Conservation (phyloP, 106 monocot genomes). For the Apostasia ramifera region DNA sequence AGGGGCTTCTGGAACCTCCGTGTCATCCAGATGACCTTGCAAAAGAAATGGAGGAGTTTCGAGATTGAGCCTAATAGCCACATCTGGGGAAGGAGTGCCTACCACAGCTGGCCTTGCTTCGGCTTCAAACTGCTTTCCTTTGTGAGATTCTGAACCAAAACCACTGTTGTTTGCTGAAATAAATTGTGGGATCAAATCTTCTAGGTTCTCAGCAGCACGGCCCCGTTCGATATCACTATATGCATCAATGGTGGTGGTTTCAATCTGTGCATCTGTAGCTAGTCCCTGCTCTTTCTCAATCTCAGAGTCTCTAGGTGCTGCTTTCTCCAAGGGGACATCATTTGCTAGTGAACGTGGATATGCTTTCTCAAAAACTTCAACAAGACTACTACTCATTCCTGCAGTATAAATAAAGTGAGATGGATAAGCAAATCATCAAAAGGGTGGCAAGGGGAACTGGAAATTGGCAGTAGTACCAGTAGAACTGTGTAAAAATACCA, state of each 20-base stretch:
- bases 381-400: conserved; percentile 43
- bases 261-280: neutral
- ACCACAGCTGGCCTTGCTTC: conserved; percentile 8
- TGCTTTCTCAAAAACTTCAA: conserved; percentile 24
- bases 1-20: conserved; percentile 12
- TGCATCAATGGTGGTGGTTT: neutral
- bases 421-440: neutral
- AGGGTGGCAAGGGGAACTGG: neutral
- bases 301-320: neutral
- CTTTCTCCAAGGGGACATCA: conserved; percentile 7
- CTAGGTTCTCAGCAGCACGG: conserved; percentile 1
- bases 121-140: conserved; percentile 13
- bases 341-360: conserved; percentile 17
- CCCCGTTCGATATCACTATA: conserved; percentile 12
- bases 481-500: conserved; percentile 20
- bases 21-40: conserved; percentile 22
- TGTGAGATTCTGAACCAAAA: conserved; percentile 14
- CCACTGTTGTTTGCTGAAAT: conserved; percentile 12
- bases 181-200: conserved; percentile 11
- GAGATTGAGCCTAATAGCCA: conserved; percentile 6
- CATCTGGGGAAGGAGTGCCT: conserved; percentile 9
- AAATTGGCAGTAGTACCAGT: neutral
- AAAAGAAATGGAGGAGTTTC: conserved; percentile 21
- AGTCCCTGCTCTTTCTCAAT: conserved; percentile 10
- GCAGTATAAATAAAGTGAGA: conserved; percentile 3